A percentile compares a stretch with the other conserved stretches of the same genome.
Evolutionary conservation across 495 filamentous ascomycete species (phyloP).

Genomic region (Pseudoneurospora amorphoporcata): DNA sequence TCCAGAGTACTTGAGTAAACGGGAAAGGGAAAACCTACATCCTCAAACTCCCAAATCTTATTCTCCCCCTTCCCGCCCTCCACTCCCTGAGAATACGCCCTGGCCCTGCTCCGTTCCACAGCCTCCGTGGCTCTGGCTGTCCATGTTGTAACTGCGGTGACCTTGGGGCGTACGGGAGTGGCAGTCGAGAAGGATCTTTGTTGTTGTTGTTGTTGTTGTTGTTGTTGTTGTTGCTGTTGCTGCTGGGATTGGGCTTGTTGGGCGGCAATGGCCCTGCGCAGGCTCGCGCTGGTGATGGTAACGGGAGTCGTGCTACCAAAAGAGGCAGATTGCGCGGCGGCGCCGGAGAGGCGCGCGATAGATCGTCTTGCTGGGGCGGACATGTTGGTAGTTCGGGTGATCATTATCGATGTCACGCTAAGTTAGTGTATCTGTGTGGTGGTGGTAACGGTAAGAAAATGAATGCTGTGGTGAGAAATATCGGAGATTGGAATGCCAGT

Average conservation of each 20-base stretch:
- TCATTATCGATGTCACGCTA: no score
- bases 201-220: not conserved
- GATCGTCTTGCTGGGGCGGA: not conserved
- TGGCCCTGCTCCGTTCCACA: not conserved
- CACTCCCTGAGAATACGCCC: not conserved
- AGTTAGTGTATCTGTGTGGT: not conserved
- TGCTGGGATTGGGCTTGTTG: not conserved
- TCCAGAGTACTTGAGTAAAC: no score
- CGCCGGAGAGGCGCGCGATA: not conserved
- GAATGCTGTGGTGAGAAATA: not conserved
- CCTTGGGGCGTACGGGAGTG: not conserved
- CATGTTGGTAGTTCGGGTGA: not conserved
- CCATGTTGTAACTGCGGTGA: not conserved
- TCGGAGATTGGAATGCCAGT: not conserved
- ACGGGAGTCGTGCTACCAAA: not conserved
- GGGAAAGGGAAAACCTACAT: conserved; percentile 17
- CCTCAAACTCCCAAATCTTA: conserved; percentile 39
- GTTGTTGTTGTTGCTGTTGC: not conserved
- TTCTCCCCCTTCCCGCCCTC: conserved; percentile 12
- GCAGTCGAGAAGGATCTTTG: not conserved
- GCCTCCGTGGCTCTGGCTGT: not conserved
- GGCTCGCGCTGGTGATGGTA: not conserved
- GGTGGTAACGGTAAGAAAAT: not conserved
- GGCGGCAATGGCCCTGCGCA: not conserved
- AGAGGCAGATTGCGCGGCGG: not conserved